Percentiles rank a stretch among this genome's conserved stretches.
Conservation (phyloP, 2,329 filamentous ascomycete genomes). For the Trichocomaceae sp. region DNA sequence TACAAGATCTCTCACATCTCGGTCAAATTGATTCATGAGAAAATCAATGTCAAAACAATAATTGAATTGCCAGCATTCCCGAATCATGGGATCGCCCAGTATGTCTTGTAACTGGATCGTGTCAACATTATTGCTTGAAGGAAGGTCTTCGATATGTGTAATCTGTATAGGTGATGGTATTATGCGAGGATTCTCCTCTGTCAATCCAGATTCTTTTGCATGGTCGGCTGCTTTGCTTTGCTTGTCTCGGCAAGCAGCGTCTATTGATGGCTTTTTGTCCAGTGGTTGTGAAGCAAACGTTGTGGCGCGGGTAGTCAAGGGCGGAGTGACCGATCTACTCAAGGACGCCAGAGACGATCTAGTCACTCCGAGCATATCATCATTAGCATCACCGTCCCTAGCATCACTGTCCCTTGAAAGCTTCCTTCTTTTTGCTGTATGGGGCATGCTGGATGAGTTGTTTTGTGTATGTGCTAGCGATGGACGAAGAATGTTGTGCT, state of each 20-base stretch:
- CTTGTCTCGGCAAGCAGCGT: neutral
- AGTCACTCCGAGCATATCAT: neutral
- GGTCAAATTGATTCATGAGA: constrained; percentile 54
- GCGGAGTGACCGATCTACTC: constrained; percentile 26
- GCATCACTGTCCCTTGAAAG: neutral
- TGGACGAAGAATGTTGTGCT: neutral
- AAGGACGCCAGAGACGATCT: constrained; percentile 21
- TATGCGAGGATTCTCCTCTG: constrained; percentile 11
- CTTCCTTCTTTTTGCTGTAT: neutral
- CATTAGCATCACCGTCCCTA: neutral
- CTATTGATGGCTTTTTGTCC: neutral
- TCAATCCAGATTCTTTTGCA: neutral
- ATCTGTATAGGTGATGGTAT: constrained; percentile 63
- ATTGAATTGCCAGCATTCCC: constrained; percentile 54
- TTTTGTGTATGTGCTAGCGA: neutral
- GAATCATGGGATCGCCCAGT: constrained; percentile 66
- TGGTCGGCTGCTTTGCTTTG: neutral
- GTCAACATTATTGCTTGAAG: constrained; percentile 55
- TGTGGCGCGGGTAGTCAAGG: constrained; percentile 13
- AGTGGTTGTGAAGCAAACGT: neutral
- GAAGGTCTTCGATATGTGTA: constrained; percentile 61
- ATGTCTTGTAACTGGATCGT: constrained; percentile 61
- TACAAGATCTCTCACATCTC: constrained; percentile 48
- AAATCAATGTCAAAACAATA: constrained; percentile 54
- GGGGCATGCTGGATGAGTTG: constrained; percentile 1